A percentile compares a stretch with the other conserved stretches of the same genome.
Conservation (phyloP, 164 flowering plant genomes). For the Umbellularia californica region DNA sequence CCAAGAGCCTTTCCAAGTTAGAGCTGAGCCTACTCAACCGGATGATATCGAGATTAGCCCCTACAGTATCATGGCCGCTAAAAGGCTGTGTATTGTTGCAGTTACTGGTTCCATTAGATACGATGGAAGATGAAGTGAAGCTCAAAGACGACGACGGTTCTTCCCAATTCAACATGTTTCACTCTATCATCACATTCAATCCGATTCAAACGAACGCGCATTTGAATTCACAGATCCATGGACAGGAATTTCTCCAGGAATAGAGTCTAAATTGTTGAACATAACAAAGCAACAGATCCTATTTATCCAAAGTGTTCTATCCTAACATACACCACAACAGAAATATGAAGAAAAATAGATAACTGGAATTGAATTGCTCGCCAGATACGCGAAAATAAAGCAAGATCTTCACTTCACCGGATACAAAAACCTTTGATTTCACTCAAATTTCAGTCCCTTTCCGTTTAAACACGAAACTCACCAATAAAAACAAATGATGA, state of each 20-base stretch:
- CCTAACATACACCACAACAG: too few relatives aligned
- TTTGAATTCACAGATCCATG: background rate
- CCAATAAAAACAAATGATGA: too few relatives aligned
- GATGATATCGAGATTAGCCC: conserved; percentile 35
- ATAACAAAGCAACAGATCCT: too few relatives aligned
- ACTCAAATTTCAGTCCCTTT: too few relatives aligned
- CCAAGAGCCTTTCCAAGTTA: conserved; percentile 48
- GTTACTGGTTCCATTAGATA: conserved; percentile 45
- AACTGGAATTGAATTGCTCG: too few relatives aligned
- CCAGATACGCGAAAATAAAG: too few relatives aligned
- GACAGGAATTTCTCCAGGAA: background rate
- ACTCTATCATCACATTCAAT: conserved; percentile 3
- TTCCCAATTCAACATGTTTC: conserved; percentile 9
- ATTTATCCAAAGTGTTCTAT: too few relatives aligned
- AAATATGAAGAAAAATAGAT: too few relatives aligned
- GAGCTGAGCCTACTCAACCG: conserved; percentile 52
- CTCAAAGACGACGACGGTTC: conserved; percentile 62
- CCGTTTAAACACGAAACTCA: too few relatives aligned
- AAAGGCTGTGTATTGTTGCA: conserved; percentile 18
- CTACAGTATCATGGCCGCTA: conserved; percentile 24
- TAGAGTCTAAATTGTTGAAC: background rate
- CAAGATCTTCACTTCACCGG: too few relatives aligned
- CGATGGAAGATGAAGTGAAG: conserved; percentile 49
- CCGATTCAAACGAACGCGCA: background rate
- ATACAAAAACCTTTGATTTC: too few relatives aligned